Conservation (phyloP, 176 grass and related monocot species). For the Dendrocalamus sinicus region DNA sequence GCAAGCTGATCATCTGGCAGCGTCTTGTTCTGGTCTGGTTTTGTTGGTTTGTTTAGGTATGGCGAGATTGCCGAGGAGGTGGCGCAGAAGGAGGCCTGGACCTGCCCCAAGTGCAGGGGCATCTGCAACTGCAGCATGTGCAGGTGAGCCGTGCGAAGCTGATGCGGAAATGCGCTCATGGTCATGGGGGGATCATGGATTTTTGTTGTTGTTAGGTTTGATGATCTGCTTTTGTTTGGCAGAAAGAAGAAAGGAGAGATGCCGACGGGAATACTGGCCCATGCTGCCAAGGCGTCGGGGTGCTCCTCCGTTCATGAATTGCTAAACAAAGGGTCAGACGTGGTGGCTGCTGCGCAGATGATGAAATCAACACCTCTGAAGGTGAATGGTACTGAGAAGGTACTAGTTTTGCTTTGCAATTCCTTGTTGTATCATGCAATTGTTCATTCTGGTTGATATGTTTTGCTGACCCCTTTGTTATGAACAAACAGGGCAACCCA, state of each 20-base stretch:
- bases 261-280: slow-evolving; percentile 82
- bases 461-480: no score
- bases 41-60: slow-evolving; percentile 53
- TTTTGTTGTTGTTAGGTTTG: not conserved
- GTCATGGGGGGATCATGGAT: not conserved
- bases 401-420: no score
- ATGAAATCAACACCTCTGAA: slow-evolving; percentile 38
- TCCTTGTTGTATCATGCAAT: no score
- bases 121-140: slow-evolving; percentile 97
- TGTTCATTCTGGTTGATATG: no score
- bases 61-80: slow-evolving; percentile 76
- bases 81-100: slow-evolving; percentile 52
- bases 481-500: no score
- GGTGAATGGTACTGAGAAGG: slow-evolving; percentile 40
- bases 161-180: not conserved
- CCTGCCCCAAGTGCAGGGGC: slow-evolving; percentile 86
- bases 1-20: not conserved
- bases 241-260: slow-evolving; percentile 88
- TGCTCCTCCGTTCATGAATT: slow-evolving; percentile 76
- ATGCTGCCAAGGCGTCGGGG: slow-evolving; percentile 81
- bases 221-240: slow-evolving; percentile 25
- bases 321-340: slow-evolving; percentile 55
- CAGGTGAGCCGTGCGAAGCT: slow-evolving; percentile 60
- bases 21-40: no score
- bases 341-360: slow-evolving; percentile 52